Evolutionary conservation across 2,329 filamentous ascomycete species (phyloP), one percentile per base, ranked within the genome.

Genomic region (Cryphonectria carpinicola): DNA sequence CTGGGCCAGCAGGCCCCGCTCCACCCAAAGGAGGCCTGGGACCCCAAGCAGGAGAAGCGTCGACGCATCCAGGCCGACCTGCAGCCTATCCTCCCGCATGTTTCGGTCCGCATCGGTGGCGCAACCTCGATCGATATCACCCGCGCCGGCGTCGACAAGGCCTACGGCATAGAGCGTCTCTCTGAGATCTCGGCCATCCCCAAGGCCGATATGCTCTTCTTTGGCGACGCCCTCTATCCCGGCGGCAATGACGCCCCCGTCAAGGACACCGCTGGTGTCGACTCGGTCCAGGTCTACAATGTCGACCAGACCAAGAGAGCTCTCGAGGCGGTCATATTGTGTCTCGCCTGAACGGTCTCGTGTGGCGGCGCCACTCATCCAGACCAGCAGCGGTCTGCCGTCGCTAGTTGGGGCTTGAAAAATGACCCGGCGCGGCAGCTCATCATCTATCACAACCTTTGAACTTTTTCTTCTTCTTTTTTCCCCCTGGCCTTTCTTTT

Each of bases 51-150:
- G 70, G 79, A 76, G 37, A 82, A 82, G 74, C 79, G 81, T 49
- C 79, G 78, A 66, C 75, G 81, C 46, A 81, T 82, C 39, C 80
- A 81, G 73, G 75, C 74, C 5, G 81, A 82, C 69, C 73, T 82
- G 58, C 74, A 74, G 25, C 74, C 68, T 43, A 77, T 80, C 10
- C 75, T 82, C n/a, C 80, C 80, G 0, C 77, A 76, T 7, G 73
- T 82, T 13, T 81, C 80, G 2, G 80, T 82, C 69, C 81, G 81
- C 72, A 81, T 82, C 79, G 81, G 81, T 56, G 81, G 81, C 10
- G 77, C 81, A 4, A 82, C 80, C 28, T 80, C 79, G 0, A 82
- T 82, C 61, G 81, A 82, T 69, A 79, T 82, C 46, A 82, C 81
- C 4, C 76, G 77, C 56, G 75, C 79, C 71, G 81, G 80, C 37